phyloP scores from a whole-genome alignment of 78 protist genomes.

The Isochrysis galbana region DNA sequence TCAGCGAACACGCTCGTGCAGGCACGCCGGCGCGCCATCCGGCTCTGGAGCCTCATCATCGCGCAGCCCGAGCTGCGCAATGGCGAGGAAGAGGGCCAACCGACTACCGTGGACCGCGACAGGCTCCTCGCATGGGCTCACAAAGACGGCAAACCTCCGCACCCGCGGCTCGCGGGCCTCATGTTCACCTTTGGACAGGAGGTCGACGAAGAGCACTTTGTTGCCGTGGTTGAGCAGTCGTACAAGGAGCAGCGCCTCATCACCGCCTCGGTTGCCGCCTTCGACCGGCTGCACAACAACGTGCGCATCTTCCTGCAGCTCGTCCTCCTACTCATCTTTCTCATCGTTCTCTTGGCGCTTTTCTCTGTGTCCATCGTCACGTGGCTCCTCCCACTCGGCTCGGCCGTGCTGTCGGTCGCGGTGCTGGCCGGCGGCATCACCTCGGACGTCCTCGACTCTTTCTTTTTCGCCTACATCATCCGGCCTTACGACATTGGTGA shows the following conservation, averaged over 20 bases:
- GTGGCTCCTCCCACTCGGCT: background rate
- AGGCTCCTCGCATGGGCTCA: background rate
- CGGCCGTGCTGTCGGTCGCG: background rate
- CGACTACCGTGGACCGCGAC: background rate
- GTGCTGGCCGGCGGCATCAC: background rate
- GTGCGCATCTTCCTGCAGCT: background rate
- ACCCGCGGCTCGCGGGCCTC: background rate
- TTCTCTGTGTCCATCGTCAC: too few species aligned
- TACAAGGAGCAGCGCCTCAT: slow-evolving; percentile 4
- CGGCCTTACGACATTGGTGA: slow-evolving; percentile 26
- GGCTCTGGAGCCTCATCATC: background rate
- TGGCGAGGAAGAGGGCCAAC: too few species aligned
- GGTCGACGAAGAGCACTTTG: background rate
- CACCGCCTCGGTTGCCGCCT: background rate
- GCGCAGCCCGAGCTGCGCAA: too few species aligned
- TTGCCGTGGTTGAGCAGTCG: background rate
- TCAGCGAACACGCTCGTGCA: background rate
- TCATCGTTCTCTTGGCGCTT: background rate
- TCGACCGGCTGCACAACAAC: background rate
- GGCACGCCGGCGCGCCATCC: background rate
- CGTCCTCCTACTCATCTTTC: background rate
- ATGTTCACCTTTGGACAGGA: background rate
- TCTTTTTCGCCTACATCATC: background rate
- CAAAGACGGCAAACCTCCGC: background rate
- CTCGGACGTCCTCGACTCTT: background rate